Evolutionary conservation across 2,329 filamentous ascomycete genomes (phyloP), one percentile per base, ranked within the genome.

Genomic region (Fusarium sp.): DNA sequence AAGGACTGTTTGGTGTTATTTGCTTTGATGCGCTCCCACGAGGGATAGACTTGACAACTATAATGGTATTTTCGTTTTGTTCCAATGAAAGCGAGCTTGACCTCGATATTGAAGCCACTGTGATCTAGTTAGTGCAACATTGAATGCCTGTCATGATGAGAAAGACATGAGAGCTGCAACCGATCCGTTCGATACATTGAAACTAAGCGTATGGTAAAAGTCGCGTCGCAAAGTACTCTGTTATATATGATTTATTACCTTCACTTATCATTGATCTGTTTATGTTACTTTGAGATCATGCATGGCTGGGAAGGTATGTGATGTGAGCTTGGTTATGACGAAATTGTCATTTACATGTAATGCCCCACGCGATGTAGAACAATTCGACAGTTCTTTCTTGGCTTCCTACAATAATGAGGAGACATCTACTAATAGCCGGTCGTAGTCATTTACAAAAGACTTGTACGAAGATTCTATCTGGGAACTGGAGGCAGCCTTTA

Each of bases 311-410:
- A 43, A n/a, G n/a, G 38, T 15, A 45, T 40, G 24, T 15, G 34
- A 65, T 60, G 13, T 44, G 55, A 61, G 38, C 34, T 43, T 20
- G 22, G 47, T 64, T 64, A 75, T 74, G 72, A 74, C 70, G 72
- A 75, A 75, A 75, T 74, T 29, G 25, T 9, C 55, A 43, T 51
- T 29, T 22, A 46, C 20, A 38, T 40, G 25, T 18, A 51, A 48
- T 30, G 57, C 63, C 62, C 63, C 62, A 66, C 47, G 54, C n/a
- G 8, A 24, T 44, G 30, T 41, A 65, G n/a, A 52, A n/a, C 34
- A 44, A 47, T 48, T 41, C 29, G 16, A 40, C 3, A 20, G 30
- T 38, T n/a, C 8, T 27, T 53, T 41, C 38, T 20, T 53, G n/a
- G n/a, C 38, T 24, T n/a, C 27, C 20, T 43, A 2, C 34, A 29